Evolutionary conservation across 2,329 filamentous ascomycete species (phyloP), one percentile per base, ranked within the genome.

Genomic region (Fusarium torreyae): DNA sequence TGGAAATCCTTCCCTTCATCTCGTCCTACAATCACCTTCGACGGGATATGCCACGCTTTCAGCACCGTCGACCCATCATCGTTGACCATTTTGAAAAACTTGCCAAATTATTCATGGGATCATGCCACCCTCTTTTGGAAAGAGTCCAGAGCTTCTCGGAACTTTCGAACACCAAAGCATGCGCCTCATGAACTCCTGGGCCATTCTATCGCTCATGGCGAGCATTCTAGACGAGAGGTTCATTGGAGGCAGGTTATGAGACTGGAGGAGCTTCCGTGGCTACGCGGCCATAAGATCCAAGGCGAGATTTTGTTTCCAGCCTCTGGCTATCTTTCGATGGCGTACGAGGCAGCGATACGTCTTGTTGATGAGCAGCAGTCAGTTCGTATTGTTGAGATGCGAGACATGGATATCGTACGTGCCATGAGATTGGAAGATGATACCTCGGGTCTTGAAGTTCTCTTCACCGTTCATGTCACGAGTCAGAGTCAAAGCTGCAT

Each of bases 81-180:
- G 15, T 24, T 44, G 42, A 28, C 42, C 11, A 28, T 44, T 44
- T n/a, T 28, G 11, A 44, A 44, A 20, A 28, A 28, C 42, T 28
- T 26, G 42, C 42, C 42, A 44, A 44, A 44, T 44, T 44, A 44
- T 11, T 44, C 42, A 28, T 44, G 42, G 42, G 24, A 44, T 44
- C 42, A 44, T 44, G 20, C 42, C 42, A 44, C 42, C 39, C 39
- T 42, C 39, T 42, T 42, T 20, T 42, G 39, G 39, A 42, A 42
- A 42, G 39, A 42, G 39, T 42, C 39, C 39, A 22, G 39, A 42
- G 39, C 39, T 11, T 42, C 39, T 10, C 39, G 39, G 39, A 42
- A 42, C 39, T 42, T 42, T 20, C 39, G 39, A 42, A 22, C 39
- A 22, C 18, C 39, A 42, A 42, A 42, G 7, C 39, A 42, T 42